Evolutionary conservation across 495 filamentous ascomycete genomes (phyloP).

Genomic region (Niebla homalea): DNA sequence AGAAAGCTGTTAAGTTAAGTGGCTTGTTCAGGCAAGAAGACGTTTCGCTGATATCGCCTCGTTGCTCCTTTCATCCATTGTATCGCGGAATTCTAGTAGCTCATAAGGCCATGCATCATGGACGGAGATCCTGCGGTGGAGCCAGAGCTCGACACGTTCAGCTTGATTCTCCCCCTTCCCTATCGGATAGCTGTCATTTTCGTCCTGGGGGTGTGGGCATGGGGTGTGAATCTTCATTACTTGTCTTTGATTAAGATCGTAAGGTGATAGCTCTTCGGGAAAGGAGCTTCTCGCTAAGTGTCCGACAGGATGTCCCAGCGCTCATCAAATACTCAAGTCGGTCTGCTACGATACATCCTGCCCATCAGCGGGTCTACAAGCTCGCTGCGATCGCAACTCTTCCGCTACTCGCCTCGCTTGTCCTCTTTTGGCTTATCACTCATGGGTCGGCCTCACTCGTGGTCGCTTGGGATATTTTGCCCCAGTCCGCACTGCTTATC

Average conservation of each 20-base stretch:
- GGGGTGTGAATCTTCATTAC: conserved; percentile 77
- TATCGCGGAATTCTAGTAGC: neutral
- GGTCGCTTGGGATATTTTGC: conserved; percentile 62
- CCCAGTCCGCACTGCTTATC: conserved; percentile 62
- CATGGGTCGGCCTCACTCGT: conserved; percentile 53
- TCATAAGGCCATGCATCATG: conserved; percentile 37
- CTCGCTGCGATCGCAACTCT: conserved; percentile 61
- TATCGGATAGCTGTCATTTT: conserved; percentile 69
- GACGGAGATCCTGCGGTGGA: conserved; percentile 69
- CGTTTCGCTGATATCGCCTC: neutral
- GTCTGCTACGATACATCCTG: conserved; percentile 49
- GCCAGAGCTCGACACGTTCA: conserved; percentile 72
- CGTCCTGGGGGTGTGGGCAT: conserved; percentile 79
- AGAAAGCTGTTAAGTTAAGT: too few species aligned
- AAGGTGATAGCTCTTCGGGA: conserved; percentile 12
- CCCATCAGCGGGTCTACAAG: conserved; percentile 71
- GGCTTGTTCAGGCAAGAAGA: too few species aligned
- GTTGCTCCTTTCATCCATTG: conserved; percentile 15
- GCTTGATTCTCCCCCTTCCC: conserved; percentile 70
- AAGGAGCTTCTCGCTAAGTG: conserved; percentile 12
- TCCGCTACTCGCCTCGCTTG: conserved; percentile 52
- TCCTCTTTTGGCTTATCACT: conserved; percentile 73
- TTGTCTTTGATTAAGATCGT: conserved; percentile 61
- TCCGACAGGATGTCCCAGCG: conserved; percentile 53
- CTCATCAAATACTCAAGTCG: conserved; percentile 69